Evolutionary conservation across 2,329 filamentous ascomycete genomes (phyloP), one percentile per base, ranked within the genome.

Genomic region (Setomelanomma holmii): DNA sequence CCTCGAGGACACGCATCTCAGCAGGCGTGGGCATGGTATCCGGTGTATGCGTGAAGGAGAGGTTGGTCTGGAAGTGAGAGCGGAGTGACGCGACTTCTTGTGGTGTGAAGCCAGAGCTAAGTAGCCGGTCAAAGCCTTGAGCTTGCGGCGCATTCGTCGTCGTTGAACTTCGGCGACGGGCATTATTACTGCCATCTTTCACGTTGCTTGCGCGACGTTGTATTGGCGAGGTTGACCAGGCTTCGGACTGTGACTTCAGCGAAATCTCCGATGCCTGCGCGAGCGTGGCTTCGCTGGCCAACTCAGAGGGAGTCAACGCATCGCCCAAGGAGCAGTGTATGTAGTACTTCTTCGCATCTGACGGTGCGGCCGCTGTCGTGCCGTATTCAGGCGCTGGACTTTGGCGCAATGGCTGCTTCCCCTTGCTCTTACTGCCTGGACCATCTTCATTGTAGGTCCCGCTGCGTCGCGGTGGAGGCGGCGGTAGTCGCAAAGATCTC

Each of bases 301-400:
- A 83, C 51, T 96, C 91, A 0, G 80, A 69, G 11, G 83, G 71
- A 0, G 88, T 84, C 11, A 98, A 82, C 21, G 84, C 80, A 72
- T 87, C 84, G 48, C 92, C 92, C 52, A 98, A 90, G n/a, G 91
- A 93, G 81, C 93, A 98, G 79, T 96, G 96, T 55, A 98, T 88
- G 74, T 96, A 97, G 66, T 96, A 84, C 39, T 89, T 83, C 33
- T 80, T 79, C 19, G 68, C 69, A 6, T 66, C 61, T 6, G 61
- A 35, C 0, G 63, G 64, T 34, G 64, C 52, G 23, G 48, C 61
- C 41, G 24, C 38, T 11, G 49, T 62, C 24, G 51, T 62, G 44
- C 56, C 59, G 40, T 63, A 51, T 57, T 60, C 58, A 45, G 53
- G 23, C 16, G 54, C 46, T 12, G 65, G 59, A 2, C 80, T 78